Evolutionary conservation across 1,284 basidiomycete species (phyloP), one percentile per base, ranked within the genome.

Genomic region (Leccinum fuscescens): DNA sequence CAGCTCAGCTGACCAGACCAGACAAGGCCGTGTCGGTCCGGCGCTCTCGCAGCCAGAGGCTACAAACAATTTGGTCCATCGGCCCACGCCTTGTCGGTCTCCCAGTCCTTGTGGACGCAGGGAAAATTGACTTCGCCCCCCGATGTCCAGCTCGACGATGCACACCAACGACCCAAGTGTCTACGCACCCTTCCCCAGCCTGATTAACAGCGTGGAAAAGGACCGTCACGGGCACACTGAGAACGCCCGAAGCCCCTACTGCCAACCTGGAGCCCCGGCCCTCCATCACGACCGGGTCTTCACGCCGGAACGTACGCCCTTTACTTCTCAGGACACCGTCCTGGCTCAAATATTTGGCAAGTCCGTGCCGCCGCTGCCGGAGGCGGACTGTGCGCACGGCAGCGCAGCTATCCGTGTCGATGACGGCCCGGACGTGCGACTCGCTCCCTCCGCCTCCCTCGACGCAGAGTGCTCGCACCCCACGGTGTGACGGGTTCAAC

Each of bases 141-240:
- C 5, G 64, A 66, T n/a, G 44, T 62, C 39, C 73, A 35, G 5
- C 66, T 70, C 29, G 64, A 71, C 42, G 70, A 65, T 50, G 54
- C 64, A 67, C 24, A 70, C 61, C 56, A 63, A 69, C 55, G 67
- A 74, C 54, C 67, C 64, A 14, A 69, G 62, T 20, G 52, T 61
- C 42, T 72, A 70, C 35, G 54, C 57, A 33, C 61, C 53, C 35
- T 63, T 61, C 11, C 52, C 68, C 14, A 72, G 65, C 53, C 54
- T 70, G n/a, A 65, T 57, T 15, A 66, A 57, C 53, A 62, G 55
- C 44, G 44, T 56, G 29, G 62, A 61, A 49, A 70, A 59, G 48
- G 66, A 65, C 24, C 27, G 22, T 22, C 11, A 24, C 50, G 9
- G 54, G 11, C 29, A 54, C 63, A 4, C 44, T 56, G 11, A 62